Conservation (phyloP, 257 asterid genomes). For the Solanum ossicruentum region DNA sequence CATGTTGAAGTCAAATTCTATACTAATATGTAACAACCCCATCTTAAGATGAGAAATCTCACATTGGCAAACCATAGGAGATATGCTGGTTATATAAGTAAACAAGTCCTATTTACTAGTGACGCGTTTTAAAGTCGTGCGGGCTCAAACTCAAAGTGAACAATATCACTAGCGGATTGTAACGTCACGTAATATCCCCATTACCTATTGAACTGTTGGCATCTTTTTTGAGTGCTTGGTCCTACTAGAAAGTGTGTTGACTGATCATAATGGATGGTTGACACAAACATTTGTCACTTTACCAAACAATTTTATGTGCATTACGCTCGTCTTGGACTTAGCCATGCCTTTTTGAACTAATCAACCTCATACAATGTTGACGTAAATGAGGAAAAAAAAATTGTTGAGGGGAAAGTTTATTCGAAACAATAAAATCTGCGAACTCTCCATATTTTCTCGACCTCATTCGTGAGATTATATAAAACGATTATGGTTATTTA, state of each 20-base stretch:
- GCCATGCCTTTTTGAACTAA: no score
- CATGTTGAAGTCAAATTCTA: neutral
- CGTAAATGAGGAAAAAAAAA: no score
- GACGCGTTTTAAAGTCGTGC: no score
- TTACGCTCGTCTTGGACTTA: neutral
- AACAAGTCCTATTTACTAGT: no score
- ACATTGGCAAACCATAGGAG: no score
- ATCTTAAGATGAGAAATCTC: no score
- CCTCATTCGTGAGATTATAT: accelerated
- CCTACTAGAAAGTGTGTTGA: neutral
- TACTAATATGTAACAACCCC: neutral
- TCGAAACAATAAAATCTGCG: neutral
- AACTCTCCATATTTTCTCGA: neutral
- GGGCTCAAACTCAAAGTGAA: no score
- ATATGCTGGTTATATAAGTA: no score
- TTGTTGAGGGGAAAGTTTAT: neutral
- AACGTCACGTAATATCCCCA: neutral
- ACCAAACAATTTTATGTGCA: neutral
- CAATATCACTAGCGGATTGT: no score
- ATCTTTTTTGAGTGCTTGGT: neutral
- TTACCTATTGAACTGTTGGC: neutral
- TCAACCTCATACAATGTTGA: no score
- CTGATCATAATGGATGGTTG: neutral
- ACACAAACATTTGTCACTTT: neutral
- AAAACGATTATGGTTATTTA: no score